Base-by-base conservation (phyloP, 345 rosid species). In the Melastoma malabathricum region DNA sequence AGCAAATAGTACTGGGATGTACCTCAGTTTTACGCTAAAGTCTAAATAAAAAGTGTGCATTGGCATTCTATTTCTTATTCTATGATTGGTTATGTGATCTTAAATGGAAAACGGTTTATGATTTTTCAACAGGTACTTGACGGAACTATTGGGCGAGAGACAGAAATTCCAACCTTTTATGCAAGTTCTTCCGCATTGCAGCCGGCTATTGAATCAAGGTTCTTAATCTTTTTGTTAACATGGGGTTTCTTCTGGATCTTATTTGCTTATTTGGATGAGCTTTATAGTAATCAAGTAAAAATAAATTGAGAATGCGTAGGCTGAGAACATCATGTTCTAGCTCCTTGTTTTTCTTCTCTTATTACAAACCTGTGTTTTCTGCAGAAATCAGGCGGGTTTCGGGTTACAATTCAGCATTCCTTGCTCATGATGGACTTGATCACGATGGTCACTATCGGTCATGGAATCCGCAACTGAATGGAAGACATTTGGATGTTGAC, bases 121-220 rank as follows among this genome's bases (percentile, higher is more conserved):
- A 29, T n/a, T 29, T 29, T 29, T 29, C 38, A 29, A 5, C 85
- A 90, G 98, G 68, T 90, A 84, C 76, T 64, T 84, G 75, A 70
- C 83, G 50, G 98, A 90, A 57, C 65, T 90, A 58, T 56, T 86
- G 59, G 83, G 77, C n/a, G 98, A 90, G 80, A 80, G 76, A 72
- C 89, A 86, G 54, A 84, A 77, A 62, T 59, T 84, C 73, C 85
- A 58, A 50, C 96, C 94, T 8, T 86, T 90, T 64, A 48, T 75
- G 54, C 98, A 80, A 61, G 68, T 84, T 54, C 64, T 89, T 60
- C 90, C 95, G 4, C 56, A 69, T 47, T 83, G 84, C 58, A 61
- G 69, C 68, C 67, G 95, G 72, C 95, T 89, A 52, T 70, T 89
- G 18, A 75, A 75, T 69, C 93, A 79, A 77, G 97, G 97, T 89